Conservation (phyloP, 768 basidiomycete species). For the Suillus occidentalis region DNA sequence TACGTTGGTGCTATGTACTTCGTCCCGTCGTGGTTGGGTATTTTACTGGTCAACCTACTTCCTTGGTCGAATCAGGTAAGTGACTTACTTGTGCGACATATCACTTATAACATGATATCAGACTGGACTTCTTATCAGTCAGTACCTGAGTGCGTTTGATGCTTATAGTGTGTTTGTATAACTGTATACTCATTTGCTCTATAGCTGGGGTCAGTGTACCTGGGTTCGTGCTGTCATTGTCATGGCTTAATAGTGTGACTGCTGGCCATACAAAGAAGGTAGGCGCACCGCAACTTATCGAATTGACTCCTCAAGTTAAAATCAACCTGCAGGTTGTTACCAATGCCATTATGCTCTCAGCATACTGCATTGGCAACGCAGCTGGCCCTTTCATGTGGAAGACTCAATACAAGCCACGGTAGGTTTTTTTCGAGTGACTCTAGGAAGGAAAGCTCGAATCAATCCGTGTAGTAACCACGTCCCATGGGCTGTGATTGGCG, state of each 20-base stretch:
- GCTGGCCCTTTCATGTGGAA: slow-evolving; percentile 77
- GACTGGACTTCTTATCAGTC: slow-evolving; percentile 51
- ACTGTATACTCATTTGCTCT: not conserved
- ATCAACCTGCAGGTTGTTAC: slow-evolving; percentile 33
- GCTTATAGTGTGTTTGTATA: not conserved
- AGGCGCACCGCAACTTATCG: not conserved
- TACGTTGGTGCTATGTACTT: slow-evolving; percentile 55
- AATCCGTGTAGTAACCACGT: slow-evolving; percentile 50
- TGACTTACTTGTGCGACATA: not conserved
- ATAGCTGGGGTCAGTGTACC: slow-evolving; percentile 50
- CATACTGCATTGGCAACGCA: slow-evolving; percentile 61
- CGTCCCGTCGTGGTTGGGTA: slow-evolving; percentile 61
- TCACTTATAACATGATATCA: not conserved
- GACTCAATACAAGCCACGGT: slow-evolving; percentile 59
- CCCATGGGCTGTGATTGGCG: slow-evolving; percentile 70
- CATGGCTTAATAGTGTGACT: slow-evolving; percentile 62
- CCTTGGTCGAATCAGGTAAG: slow-evolving; percentile 59
- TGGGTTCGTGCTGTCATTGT: slow-evolving; percentile 55
- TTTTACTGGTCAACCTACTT: slow-evolving; percentile 55
- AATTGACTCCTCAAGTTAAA: not conserved
- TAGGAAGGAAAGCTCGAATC: not conserved
- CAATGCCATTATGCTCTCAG: slow-evolving; percentile 67
- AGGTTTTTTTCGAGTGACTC: not conserved
- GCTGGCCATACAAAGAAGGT: slow-evolving; percentile 69
- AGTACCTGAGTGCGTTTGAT: slow-evolving; percentile 47